phyloP scores from a whole-genome alignment of 2,329 filamentous ascomycete genomes.

The Monilinia aucupariae region DNA sequence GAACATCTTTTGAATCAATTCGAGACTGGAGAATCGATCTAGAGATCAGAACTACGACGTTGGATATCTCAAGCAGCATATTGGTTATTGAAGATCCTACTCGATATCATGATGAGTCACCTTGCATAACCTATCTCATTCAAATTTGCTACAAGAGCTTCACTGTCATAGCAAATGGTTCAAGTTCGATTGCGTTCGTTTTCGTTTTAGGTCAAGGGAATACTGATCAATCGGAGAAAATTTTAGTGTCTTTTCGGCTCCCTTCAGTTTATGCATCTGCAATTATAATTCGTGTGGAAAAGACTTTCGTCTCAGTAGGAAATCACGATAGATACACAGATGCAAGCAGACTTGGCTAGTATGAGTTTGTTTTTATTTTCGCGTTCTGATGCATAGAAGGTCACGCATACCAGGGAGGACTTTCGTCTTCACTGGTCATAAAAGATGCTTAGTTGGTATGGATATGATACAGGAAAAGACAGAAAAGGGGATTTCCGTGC shows the following conservation, averaged over 20 bases:
- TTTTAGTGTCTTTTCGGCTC: not conserved
- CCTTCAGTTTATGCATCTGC: not conserved
- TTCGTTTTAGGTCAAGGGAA: not conserved
- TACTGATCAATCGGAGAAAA: not conserved
- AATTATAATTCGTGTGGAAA: not conserved
- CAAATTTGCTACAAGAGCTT: not conserved
- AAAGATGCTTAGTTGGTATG: not conserved
- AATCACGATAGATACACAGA: not conserved
- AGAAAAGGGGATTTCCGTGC: not conserved
- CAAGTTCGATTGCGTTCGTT: not conserved
- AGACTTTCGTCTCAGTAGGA: not conserved
- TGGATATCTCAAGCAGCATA: conserved; percentile 4
- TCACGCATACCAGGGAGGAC: not conserved
- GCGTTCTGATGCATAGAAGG: too few species aligned
- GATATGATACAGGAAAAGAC: not conserved
- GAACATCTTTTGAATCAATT: not conserved
- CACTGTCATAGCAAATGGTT: not conserved
- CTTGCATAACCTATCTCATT: too few species aligned
- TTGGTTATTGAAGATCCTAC: not conserved
- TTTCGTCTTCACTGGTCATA: not conserved
- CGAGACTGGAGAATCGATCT: not conserved
- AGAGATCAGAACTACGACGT: not conserved
- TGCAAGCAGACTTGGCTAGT: not conserved
- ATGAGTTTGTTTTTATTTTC: not conserved
- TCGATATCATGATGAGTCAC: not conserved